phyloP scores from a whole-genome alignment of 2,329 filamentous ascomycete genomes.

The Xylariaceae sp. region DNA sequence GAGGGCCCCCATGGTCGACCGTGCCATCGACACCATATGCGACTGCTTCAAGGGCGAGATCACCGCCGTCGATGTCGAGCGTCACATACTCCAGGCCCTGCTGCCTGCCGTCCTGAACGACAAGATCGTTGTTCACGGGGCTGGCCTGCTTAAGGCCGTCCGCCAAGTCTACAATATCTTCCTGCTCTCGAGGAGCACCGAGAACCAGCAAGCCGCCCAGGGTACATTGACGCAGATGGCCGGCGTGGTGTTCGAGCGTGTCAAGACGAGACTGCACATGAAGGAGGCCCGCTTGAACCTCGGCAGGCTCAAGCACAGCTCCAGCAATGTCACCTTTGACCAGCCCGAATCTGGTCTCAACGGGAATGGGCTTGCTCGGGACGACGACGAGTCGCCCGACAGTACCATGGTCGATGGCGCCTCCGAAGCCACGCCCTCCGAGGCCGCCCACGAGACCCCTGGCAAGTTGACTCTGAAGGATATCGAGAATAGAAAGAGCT shows the following conservation, averaged over 20 bases:
- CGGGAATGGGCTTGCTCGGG: conserved; percentile 22
- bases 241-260: conserved; percentile 92
- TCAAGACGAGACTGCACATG: conserved; percentile 76
- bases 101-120: conserved; percentile 94
- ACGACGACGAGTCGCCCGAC: conserved; percentile 28
- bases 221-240: conserved; percentile 98
- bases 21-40: conserved; percentile 98
- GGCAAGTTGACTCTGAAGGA: conserved; percentile 59
- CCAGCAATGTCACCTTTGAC: conserved; percentile 45
- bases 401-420: conserved; percentile 23
- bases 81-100: conserved; percentile 96
- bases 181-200: conserved; percentile 82
- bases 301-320: conserved; percentile 42
- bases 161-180: conserved; percentile 99
- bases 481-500: conserved; percentile 60
- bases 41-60: conserved; percentile 98
- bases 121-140: conserved; percentile 97
- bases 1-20: conserved; percentile 77
- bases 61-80: conserved; percentile 83
- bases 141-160: conserved; percentile 90
- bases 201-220: conserved; percentile 95
- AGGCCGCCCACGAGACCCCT: conserved; percentile 29
- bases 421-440: conserved; percentile 18
- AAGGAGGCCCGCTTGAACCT: conserved; percentile 70
- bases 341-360: conserved; percentile 32